phyloP scores from a whole-genome alignment of 495 filamentous ascomycete species.

The Diplogelasinospora grovesii region DNA sequence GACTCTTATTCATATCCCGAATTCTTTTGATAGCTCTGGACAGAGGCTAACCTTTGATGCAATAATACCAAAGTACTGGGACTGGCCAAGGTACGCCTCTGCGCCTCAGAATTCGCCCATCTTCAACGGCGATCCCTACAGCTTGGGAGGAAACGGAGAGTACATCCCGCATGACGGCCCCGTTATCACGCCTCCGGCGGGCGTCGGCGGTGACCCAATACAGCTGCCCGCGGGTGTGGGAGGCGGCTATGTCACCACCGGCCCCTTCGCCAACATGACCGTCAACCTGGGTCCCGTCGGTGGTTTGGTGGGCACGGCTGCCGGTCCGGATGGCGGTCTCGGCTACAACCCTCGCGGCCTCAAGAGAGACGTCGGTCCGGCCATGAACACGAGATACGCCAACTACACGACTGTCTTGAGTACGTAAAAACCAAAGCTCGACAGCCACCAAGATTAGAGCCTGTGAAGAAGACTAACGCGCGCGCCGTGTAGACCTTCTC shows the following conservation, averaged over 20 bases:
- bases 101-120: slow-evolving; percentile 49
- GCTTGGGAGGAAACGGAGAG: slow-evolving; percentile 55
- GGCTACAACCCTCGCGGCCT: slow-evolving; percentile 56
- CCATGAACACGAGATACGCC: slow-evolving; percentile 38
- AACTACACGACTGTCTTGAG: slow-evolving; percentile 41
- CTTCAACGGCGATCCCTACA: slow-evolving; percentile 53
- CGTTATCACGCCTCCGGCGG: slow-evolving; percentile 20
- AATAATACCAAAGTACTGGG: no score
- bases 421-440: no score
- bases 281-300: slow-evolving; percentile 52
- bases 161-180: slow-evolving; percentile 30
- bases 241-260: slow-evolving; percentile 57
- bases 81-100: slow-evolving; percentile 51
- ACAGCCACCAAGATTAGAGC: no score
- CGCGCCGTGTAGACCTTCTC: no score
- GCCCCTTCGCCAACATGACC: slow-evolving; percentile 48
- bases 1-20: no score
- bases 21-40: no score
- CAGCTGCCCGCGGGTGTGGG: slow-evolving; percentile 46
- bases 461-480: no score
- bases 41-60: no score
- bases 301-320: slow-evolving; percentile 9
- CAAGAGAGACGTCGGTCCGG: slow-evolving; percentile 52
- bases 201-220: slow-evolving; percentile 18
- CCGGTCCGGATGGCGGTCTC: slow-evolving; percentile 17